Base-by-base conservation (phyloP, 768 basidiomycete genomes). In the Pleurotus salmoneostramineus region DNA sequence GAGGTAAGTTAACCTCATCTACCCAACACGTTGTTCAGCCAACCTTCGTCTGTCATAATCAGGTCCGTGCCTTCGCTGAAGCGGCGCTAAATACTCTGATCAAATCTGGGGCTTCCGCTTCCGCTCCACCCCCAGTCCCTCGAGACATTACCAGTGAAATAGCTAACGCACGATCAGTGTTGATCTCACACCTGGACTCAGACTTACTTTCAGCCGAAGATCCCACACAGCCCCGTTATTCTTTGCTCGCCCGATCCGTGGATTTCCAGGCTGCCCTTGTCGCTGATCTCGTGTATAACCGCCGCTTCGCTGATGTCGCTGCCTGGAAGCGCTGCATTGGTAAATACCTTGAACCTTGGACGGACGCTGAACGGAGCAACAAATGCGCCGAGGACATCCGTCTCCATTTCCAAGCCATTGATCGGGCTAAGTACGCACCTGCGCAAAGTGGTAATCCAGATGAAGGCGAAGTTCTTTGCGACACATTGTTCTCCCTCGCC, bases 401-500 rank as follows among this genome's bases (percentile, higher is more conserved):
- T 51, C 74, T 78, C 34, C 86, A 91, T 66, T 95, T 94, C 73
- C 71, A 83, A 58, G 86, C 86, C 49, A 83, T 91, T 60, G 93
- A 96, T 71, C 77, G 85, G 86, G 83, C 83, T 11, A 91, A 89
- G 67, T 72, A 82, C 65, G 77, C 82, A 14, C 69, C 71, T 48
- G 69, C 68, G 32, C 57, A 69, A 15, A 67, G 71, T 61, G 78
- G 72, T 33, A 71, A 76, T 40, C 76, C 81, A 34, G 86, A 85
- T 57, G 93, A 92, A 72, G 94, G 88, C 59, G 92, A 95, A 69
- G 72, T 95, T 46, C 77, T 97, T 47, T 95, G 94, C 68, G 88
- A 98, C 69, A 95, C 95, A 1, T 82, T 94, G 44, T 98, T 98
- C 77, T 97, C 95, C 27, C 81, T 98, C 60, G 95, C 96, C 15